These are phyloP conservation scores for Pleurotus citrinopileatus DNA, from an alignment of 768 basidiomycete genomes.

Conservation along the genomic window DNA sequence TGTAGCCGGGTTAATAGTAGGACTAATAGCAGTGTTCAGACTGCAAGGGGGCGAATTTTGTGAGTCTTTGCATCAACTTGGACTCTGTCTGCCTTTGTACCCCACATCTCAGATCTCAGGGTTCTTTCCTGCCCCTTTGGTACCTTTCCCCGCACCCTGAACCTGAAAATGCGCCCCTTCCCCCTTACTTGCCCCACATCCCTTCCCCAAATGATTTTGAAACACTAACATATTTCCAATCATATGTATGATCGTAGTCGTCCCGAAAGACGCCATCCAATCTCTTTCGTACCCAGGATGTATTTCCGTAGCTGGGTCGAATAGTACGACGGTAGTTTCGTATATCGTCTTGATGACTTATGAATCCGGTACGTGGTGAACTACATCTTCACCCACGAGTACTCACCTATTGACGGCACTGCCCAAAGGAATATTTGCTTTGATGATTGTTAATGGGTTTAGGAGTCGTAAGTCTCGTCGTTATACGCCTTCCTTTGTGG, in stretches of 20 bases:
- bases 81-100: not conserved
- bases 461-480: not conserved
- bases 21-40: not conserved
- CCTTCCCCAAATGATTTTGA: not conserved
- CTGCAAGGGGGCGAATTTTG: slow-evolving; percentile 5
- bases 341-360: slow-evolving; percentile 3
- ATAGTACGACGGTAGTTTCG: not conserved
- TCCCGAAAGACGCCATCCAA: not conserved
- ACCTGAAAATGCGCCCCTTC: no score
- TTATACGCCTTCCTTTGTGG: no score
- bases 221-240: not conserved
- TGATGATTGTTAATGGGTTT: slow-evolving; percentile 5
- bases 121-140: no score
- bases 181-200: not conserved
- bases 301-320: not conserved
- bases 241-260: not conserved
- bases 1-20: not conserved
- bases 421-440: not conserved
- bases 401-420: not conserved
- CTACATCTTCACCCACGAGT: not conserved
- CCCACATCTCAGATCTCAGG: no score
- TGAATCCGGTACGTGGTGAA: not conserved
- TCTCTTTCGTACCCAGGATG: slow-evolving; percentile 1
- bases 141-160: no score
- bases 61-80: not conserved